Evolutionary conservation across 2,329 filamentous ascomycete species (phyloP).

Genomic region (Talaromyces sp.): DNA sequence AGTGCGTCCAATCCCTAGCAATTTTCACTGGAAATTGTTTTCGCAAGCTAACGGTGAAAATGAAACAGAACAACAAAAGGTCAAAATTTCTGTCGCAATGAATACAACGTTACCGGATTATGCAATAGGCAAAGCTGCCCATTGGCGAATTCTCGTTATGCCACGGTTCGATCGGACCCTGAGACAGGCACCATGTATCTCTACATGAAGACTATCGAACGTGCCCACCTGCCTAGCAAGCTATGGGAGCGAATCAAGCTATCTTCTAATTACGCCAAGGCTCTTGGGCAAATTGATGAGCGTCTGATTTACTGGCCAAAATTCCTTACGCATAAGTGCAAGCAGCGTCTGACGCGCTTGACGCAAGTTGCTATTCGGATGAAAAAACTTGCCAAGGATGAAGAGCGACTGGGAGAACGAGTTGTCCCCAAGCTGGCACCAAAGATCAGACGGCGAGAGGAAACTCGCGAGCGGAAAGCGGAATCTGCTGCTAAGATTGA

Average conservation of each 20-base stretch:
- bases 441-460: slow-evolving; percentile 75
- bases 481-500: slow-evolving; percentile 88
- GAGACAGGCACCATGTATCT: slow-evolving; percentile 80
- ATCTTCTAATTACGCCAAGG: slow-evolving; percentile 83
- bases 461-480: slow-evolving; percentile 69
- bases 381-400: slow-evolving; percentile 77
- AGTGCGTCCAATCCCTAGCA: slow-evolving; percentile 48
- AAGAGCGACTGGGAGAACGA: slow-evolving; percentile 81
- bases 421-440: slow-evolving; percentile 85
- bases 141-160: slow-evolving; percentile 86
- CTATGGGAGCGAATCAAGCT: slow-evolving; percentile 93
- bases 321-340: slow-evolving; percentile 89
- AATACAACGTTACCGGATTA: slow-evolving; percentile 79
- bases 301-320: slow-evolving; percentile 90
- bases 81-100: slow-evolving; percentile 93
- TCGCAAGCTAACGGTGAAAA: slow-evolving; percentile 11
- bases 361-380: slow-evolving; percentile 82
- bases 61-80: slow-evolving; percentile 66
- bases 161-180: slow-evolving; percentile 80
- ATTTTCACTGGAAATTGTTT: slow-evolving; percentile 6
- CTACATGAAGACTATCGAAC: slow-evolving; percentile 94
- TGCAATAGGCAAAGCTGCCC: slow-evolving; percentile 87
- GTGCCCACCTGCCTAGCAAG: slow-evolving; percentile 79
- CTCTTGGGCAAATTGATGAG: slow-evolving; percentile 80
- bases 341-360: slow-evolving; percentile 86